A percentile compares a stretch with the other conserved stretches of the same genome.
Conservation (phyloP, 2,329 filamentous ascomycete species). For the Exophiala xenobiotica region DNA sequence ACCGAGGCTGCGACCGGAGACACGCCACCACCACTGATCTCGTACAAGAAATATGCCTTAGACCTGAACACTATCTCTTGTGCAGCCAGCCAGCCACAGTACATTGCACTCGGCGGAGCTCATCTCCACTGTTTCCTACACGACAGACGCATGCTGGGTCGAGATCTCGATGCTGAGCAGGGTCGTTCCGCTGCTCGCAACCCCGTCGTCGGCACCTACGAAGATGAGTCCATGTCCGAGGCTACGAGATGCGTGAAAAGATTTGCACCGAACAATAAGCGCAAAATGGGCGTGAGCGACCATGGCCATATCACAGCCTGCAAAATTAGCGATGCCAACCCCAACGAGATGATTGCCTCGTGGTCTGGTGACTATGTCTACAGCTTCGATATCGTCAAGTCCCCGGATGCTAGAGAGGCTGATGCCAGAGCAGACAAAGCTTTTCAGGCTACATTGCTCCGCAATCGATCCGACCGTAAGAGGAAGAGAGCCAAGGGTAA, state of each 20-base stretch:
- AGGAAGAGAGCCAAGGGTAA: conserved; percentile 55
- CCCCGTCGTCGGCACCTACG: conserved; percentile 44
- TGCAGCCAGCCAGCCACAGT: conserved; percentile 65
- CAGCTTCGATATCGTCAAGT: conserved; percentile 63
- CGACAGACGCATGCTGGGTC: conserved; percentile 66
- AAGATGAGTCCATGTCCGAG: conserved; percentile 56
- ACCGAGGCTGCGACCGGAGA: conserved; percentile 48
- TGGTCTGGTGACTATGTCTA: conserved; percentile 69
- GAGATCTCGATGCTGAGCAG: conserved; percentile 56
- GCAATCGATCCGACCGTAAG: conserved; percentile 49
- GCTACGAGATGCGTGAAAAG: conserved; percentile 66
- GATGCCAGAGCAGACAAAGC: conserved; percentile 33
- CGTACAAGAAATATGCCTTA: conserved; percentile 62
- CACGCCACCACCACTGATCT: conserved; percentile 64
- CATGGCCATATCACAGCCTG: conserved; percentile 68
- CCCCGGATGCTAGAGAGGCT: conserved; percentile 54
- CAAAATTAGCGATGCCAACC: conserved; percentile 68
- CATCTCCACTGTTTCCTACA: conserved; percentile 69
- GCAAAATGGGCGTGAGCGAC: conserved; percentile 52
- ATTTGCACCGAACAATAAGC: conserved; percentile 63
- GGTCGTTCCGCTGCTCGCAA: conserved; percentile 46
- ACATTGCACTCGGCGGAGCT: conserved; percentile 67
- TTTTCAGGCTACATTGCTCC: conserved; percentile 35
- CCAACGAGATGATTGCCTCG: conserved; percentile 66
- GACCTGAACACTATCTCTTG: conserved; percentile 69